phyloP scores from a whole-genome alignment of 106 monocot species.

The Dendrobium officinale region DNA sequence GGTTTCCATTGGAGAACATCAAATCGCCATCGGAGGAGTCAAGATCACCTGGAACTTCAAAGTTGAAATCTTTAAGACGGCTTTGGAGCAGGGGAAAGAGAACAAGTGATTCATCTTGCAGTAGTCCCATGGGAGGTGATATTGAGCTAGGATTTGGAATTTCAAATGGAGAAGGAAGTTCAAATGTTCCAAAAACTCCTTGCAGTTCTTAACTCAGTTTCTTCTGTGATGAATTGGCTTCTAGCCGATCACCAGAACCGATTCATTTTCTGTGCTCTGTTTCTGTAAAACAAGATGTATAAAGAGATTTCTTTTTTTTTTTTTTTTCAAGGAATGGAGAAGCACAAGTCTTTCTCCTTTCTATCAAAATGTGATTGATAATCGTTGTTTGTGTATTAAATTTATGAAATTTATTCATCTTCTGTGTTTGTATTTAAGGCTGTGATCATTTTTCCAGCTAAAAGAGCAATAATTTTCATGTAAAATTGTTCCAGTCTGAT shows the following conservation, averaged over 20 bases:
- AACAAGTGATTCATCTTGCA: background rate
- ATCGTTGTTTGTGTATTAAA: background rate
- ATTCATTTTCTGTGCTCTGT: background rate
- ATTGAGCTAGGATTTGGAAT: conserved; percentile 1
- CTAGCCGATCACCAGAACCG: conserved; percentile 1
- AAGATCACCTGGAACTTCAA: background rate
- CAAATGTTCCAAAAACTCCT: conserved; percentile 5
- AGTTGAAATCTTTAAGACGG: conserved; percentile 5
- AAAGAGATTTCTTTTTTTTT: background rate
- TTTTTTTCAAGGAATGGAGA: background rate
- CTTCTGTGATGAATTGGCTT: conserved; percentile 3
- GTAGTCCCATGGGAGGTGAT: conserved; percentile 1
- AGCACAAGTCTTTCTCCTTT: background rate
- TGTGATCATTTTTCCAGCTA: too few relatives aligned
- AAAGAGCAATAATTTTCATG: too few relatives aligned
- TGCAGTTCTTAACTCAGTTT: background rate
- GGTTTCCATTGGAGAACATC: background rate
- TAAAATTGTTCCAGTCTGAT: too few relatives aligned
- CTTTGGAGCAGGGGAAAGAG: conserved; percentile 19
- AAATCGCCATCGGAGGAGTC: conserved; percentile 2
- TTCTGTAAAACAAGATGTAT: background rate
- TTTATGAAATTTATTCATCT: background rate
- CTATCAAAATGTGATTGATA: background rate
- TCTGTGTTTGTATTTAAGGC: background rate
- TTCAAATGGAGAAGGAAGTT: conserved; percentile 1